Evolutionary conservation across 2,329 filamentous ascomycete genomes (phyloP), one percentile per base, ranked within the genome.

Genomic region (Trichoderma koningii): DNA sequence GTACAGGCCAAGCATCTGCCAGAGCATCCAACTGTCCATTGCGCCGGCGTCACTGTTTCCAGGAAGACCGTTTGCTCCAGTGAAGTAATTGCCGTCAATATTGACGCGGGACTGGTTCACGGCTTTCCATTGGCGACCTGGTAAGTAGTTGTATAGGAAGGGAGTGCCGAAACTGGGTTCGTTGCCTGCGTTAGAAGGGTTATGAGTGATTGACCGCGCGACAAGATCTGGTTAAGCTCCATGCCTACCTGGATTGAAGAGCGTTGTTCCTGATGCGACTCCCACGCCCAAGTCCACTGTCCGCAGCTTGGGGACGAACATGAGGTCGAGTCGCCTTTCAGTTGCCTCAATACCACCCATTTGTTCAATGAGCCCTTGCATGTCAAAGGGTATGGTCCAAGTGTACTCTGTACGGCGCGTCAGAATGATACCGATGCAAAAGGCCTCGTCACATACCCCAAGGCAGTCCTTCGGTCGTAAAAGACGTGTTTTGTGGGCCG

Each of bases 11-110:
- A 85, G 76, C 79, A 84, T 83, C 64, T 82, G 80, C 80, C 84
- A 86, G 21, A 84, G 72, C 4, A 84, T 73, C 79, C 82, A 85
- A n/a, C 80, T 82, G 69, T 85, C 83, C 82, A 87, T 85, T 0
- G 84, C 81, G 3, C 85, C 85, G 0, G 83, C 83, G 69, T 87
- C 85, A 45, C 80, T 81, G 69, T 87, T 87, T 0, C 85, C 85
- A 0, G 85, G 85, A 3, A 87, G 77, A 0, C 84, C 85, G 44
- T 60, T 66, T 4, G 66, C 28, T 17, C 63, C 66, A 19, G 65
- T 19, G 14, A 67, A 67, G 26, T 85, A 86, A 70, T 79, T 83
- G 19, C 75, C 69, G 55, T 82, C 80, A 14, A 82, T 80, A 34
- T 86, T 77, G 26, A 75, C 71, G 44, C 82, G 79, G 10, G 82